These are phyloP conservation scores for Ceratobasidium papillatum DNA, from an alignment of 1,284 basidiomycete genomes.

Conservation along the genomic window DNA sequence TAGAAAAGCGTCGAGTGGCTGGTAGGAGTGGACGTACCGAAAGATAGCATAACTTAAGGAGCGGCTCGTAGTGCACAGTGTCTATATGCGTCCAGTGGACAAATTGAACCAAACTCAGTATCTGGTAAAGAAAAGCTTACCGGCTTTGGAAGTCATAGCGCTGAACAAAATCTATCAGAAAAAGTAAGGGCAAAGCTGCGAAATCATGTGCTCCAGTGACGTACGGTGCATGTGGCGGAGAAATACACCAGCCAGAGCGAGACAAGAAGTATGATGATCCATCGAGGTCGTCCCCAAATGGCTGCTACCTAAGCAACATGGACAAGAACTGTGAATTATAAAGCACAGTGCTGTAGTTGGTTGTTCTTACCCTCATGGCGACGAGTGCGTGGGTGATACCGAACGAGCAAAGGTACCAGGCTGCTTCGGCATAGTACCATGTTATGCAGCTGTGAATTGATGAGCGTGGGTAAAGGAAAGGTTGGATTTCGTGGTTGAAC, in stretches of 20 bases:
- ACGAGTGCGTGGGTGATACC: slow-evolving; percentile 38
- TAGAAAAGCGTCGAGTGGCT: background rate
- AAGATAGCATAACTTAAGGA: slow-evolving; percentile 35
- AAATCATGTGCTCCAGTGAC: background rate
- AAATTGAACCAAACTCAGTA: too few species aligned
- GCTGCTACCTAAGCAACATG: slow-evolving; percentile 16
- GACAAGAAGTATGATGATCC: slow-evolving; percentile 28
- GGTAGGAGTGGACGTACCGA: background rate
- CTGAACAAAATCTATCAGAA: background rate
- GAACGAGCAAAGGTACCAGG: slow-evolving; percentile 30
- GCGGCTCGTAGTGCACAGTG: slow-evolving; percentile 26
- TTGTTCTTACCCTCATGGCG: slow-evolving; percentile 35
- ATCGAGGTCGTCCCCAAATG: slow-evolving; percentile 34
- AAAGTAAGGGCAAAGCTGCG: background rate
- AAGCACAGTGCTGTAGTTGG: background rate
- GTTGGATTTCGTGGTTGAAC: background rate
- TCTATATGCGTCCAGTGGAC: background rate
- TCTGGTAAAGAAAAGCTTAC: slow-evolving; percentile 8
- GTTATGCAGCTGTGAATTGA: slow-evolving; percentile 23
- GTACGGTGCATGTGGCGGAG: slow-evolving; percentile 10
- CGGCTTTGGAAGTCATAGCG: background rate
- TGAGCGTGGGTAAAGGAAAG: background rate
- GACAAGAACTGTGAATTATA: background rate
- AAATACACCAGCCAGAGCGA: slow-evolving; percentile 31
- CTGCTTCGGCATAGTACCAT: slow-evolving; percentile 35